These are phyloP conservation scores for Coffea humblotiana DNA, from an alignment of 305 asterid species.

Conservation along the genomic window DNA sequence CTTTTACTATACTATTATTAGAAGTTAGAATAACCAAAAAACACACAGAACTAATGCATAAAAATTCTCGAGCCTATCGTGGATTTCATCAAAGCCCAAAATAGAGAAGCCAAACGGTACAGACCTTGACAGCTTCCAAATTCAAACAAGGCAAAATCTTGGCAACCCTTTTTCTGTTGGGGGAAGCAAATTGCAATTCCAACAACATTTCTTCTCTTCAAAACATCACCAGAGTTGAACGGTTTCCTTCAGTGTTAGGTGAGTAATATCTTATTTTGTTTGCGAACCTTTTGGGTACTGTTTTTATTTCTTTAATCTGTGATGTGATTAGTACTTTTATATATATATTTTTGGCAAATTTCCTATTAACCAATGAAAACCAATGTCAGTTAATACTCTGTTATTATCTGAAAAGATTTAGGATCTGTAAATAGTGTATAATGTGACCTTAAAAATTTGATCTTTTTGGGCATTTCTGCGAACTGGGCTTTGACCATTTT, in stretches of 20 bases:
- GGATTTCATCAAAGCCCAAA: conserved; percentile 6
- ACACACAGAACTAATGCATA: neutral
- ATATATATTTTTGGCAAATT: neutral
- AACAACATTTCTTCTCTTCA: neutral
- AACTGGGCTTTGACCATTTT: neutral
- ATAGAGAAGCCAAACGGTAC: neutral
- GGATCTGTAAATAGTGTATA: conserved; percentile 11
- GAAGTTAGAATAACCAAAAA: too few species aligned
- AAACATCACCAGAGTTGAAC: neutral
- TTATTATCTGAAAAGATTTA: neutral
- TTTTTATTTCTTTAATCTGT: neutral
- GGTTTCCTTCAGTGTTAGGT: neutral
- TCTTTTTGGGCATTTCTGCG: neutral
- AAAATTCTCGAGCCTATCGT: neutral
- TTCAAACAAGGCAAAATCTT: neutral
- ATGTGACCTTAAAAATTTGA: neutral
- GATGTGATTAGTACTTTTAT: neutral
- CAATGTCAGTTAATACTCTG: neutral
- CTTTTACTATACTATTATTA: too few species aligned
- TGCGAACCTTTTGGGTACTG: neutral
- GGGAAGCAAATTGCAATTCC: neutral
- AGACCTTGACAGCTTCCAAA: neutral
- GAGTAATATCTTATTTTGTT: neutral
- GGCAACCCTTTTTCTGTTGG: neutral
- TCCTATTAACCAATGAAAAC: neutral